Percentiles rank a stretch among this genome's conserved stretches.
Evolutionary conservation across 164 flowering plant genomes (phyloP).

Genomic region (Pachysandra terminalis): DNA sequence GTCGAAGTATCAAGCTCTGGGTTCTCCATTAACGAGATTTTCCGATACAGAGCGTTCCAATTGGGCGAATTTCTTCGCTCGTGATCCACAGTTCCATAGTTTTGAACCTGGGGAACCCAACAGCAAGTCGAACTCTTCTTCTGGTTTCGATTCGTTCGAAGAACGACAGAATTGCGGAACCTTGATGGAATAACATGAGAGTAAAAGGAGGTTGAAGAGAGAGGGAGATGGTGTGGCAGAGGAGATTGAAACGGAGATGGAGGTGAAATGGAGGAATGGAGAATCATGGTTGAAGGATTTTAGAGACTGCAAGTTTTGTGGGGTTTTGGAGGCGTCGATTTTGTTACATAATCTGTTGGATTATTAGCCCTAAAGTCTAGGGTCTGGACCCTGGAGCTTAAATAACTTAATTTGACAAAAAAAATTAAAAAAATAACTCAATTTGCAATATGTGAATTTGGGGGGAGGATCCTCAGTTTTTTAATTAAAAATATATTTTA

Average conservation of each 20-base stretch:
- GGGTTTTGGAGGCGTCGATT: too few species aligned
- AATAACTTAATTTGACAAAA: too few species aligned
- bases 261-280: constrained; percentile 26
- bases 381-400: too few species aligned
- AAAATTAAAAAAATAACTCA: too few species aligned
- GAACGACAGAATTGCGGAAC: constrained; percentile 2
- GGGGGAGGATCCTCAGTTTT: too few species aligned
- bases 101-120: constrained; percentile 48
- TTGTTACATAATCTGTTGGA: too few species aligned
- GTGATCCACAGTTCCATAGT: constrained; percentile 58
- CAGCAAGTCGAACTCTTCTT: constrained; percentile 19
- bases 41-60: constrained; percentile 59
- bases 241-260: too few species aligned
- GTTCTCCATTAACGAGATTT: constrained; percentile 51
- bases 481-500: too few species aligned
- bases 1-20: constrained; percentile 47
- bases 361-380: too few species aligned
- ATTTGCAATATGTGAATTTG: too few species aligned
- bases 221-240: constrained; percentile 12
- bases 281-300: constrained; percentile 30
- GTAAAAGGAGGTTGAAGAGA: constrained; percentile 27
- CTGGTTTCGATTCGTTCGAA: background rate
- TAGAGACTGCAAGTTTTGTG: background rate
- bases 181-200: constrained; percentile 20
- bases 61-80: constrained; percentile 50